These are phyloP conservation scores for Aspergillus sp. DNA, from an alignment of 2,329 filamentous ascomycete species.

Conservation along the genomic window DNA sequence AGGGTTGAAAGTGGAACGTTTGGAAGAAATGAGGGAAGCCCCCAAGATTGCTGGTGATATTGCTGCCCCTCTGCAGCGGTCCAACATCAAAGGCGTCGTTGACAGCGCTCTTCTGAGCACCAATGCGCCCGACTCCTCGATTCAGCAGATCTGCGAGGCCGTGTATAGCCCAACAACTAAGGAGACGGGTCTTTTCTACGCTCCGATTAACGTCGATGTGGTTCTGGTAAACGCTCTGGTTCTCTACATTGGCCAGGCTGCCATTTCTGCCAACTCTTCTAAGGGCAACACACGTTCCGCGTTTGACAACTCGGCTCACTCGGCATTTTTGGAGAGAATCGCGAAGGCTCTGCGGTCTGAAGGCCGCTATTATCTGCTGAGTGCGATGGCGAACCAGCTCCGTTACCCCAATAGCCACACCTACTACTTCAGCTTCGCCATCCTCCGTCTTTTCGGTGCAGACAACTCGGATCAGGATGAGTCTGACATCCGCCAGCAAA, in stretches of 20 bases:
- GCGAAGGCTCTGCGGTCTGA: slow-evolving; percentile 67
- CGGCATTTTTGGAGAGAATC: slow-evolving; percentile 65
- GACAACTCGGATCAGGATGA: slow-evolving; percentile 64
- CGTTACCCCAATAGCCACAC: slow-evolving; percentile 85
- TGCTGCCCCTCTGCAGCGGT: slow-evolving; percentile 38
- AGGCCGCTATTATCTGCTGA: slow-evolving; percentile 74
- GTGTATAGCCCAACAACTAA: slow-evolving; percentile 54
- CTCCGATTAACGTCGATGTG: slow-evolving; percentile 60
- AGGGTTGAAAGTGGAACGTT: slow-evolving; percentile 65
- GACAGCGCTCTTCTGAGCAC: slow-evolving; percentile 48
- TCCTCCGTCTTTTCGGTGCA: slow-evolving; percentile 76
- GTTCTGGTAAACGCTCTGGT: slow-evolving; percentile 71
- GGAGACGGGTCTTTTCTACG: slow-evolving; percentile 57
- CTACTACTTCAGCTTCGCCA: slow-evolving; percentile 79
- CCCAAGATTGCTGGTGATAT: slow-evolving; percentile 60
- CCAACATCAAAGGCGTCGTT: slow-evolving; percentile 47
- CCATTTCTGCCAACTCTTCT: slow-evolving; percentile 52
- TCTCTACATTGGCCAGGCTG: slow-evolving; percentile 69
- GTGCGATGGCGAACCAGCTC: slow-evolving; percentile 81
- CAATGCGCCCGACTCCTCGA: slow-evolving; percentile 56
- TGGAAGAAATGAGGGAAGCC: slow-evolving; percentile 64
- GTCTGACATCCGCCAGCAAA: slow-evolving; percentile 76
- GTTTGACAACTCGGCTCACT: slow-evolving; percentile 61
- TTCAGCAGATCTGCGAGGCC: slow-evolving; percentile 68
- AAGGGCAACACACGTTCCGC: slow-evolving; percentile 50